Conservation (phyloP, 306 rosid species). For the Canavalia gladiata region DNA sequence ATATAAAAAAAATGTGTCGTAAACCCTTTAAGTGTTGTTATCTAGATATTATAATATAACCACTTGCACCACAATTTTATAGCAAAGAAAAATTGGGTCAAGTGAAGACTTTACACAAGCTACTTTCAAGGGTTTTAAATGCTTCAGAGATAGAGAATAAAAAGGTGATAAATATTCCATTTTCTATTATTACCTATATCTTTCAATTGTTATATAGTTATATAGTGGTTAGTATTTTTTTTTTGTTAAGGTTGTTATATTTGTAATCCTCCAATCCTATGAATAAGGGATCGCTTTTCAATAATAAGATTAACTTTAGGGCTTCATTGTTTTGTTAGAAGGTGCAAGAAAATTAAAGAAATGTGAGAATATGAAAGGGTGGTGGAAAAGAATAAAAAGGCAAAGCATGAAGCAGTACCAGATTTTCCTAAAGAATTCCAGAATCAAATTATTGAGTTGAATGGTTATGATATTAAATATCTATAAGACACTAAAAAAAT, state of each 20-base stretch:
- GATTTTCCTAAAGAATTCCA: not conserved
- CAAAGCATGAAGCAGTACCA: not conserved
- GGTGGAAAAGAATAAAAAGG: not conserved
- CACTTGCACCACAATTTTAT: not conserved
- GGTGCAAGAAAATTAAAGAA: no score
- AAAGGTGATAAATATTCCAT: no score
- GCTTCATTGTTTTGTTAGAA: no score
- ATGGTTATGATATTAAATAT: not conserved
- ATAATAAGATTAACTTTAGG: no score
- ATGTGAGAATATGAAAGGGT: no score
- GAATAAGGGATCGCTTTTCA: no score
- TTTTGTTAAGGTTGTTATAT: no score
- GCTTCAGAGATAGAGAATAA: not conserved
- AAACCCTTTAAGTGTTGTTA: not conserved
- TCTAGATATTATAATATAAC: not conserved
- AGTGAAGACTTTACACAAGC: not conserved
- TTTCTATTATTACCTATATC: no score
- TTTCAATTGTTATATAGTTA: no score
- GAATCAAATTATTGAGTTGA: not conserved
- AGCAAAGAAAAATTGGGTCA: not conserved
- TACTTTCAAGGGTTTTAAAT: not conserved
- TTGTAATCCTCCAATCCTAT: no score
- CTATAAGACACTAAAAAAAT: not conserved
- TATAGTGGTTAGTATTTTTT: no score
- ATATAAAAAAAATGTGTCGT: not conserved